These are phyloP conservation scores for Aethionema arabicum DNA, from an alignment of 345 rosid species.

Conservation along the genomic window DNA sequence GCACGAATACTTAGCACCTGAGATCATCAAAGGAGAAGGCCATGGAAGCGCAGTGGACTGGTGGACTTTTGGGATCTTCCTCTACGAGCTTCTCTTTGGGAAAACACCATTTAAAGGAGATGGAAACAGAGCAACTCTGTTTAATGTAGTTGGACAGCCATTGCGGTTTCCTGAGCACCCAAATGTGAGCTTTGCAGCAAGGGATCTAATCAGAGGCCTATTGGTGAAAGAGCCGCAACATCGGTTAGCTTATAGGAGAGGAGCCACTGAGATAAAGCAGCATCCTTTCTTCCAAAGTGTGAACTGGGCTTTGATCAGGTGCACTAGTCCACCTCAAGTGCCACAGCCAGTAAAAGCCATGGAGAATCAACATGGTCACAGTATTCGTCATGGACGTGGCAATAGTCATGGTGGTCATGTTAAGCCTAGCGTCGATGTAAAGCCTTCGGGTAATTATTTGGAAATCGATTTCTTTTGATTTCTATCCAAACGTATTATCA, in stretches of 20 bases:
- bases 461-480: constrained; percentile 78
- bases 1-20: constrained; percentile 89
- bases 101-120: constrained; percentile 78
- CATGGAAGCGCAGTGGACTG: constrained; percentile 91
- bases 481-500: constrained; percentile 2
- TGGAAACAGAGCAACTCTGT: constrained; percentile 63
- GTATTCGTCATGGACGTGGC: constrained; percentile 24
- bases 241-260: constrained; percentile 70
- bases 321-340: constrained; percentile 72
- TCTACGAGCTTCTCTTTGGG: constrained; percentile 80
- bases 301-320: constrained; percentile 88
- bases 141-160: constrained; percentile 75
- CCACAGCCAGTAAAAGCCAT: constrained; percentile 44
- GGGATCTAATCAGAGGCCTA: constrained; percentile 72
- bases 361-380: constrained; percentile 13
- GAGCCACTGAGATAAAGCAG: constrained; percentile 80
- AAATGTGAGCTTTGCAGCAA: constrained; percentile 67
- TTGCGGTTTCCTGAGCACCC: constrained; percentile 74
- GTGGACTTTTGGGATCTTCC: constrained; percentile 91
- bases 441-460: constrained; percentile 63
- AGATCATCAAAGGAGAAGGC: constrained; percentile 82
- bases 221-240: constrained; percentile 84
- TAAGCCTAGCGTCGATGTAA: constrained; percentile 43
- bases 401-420: constrained; percentile 10
- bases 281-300: constrained; percentile 79